Evolutionary conservation across 2,329 filamentous ascomycete genomes (phyloP).

Genomic region (Aspergillus niger): DNA sequence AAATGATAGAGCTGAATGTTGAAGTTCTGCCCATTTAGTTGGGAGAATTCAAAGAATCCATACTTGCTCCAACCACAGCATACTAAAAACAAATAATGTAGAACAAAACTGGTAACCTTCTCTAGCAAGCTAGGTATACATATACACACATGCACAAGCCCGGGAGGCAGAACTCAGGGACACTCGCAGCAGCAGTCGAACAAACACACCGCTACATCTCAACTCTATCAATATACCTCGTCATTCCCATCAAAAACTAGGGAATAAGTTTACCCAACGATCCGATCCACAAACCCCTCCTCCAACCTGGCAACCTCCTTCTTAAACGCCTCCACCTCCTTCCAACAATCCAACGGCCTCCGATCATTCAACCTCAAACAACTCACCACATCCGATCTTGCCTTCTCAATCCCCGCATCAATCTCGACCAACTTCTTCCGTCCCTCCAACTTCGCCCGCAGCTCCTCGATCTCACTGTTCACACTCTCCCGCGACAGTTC

Average conservation of each 20-base stretch:
- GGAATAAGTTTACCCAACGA: constrained; percentile 47
- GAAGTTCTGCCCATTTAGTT: too few species aligned
- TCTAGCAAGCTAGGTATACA: constrained; percentile 20
- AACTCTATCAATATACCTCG: background rate
- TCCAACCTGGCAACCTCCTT: constrained; percentile 83
- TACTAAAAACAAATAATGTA: background rate
- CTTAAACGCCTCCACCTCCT: constrained; percentile 89
- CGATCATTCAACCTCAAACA: constrained; percentile 84
- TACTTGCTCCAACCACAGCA: background rate
- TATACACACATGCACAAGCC: constrained; percentile 22
- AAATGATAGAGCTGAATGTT: too few species aligned
- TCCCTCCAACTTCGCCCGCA: constrained; percentile 61
- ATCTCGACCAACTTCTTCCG: constrained; percentile 63
- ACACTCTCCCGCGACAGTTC: constrained; percentile 56
- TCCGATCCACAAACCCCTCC: constrained; percentile 82
- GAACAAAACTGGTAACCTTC: constrained; percentile 11
- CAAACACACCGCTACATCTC: background rate
- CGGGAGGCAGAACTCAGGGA: background rate
- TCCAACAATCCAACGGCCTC: constrained; percentile 89
- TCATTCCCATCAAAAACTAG: background rate
- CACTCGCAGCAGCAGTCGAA: background rate
- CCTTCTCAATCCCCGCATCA: constrained; percentile 71
- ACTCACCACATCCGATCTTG: constrained; percentile 72
- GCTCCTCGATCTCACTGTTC: constrained; percentile 58
- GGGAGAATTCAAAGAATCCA: too few species aligned